These are phyloP conservation scores for Myxozyma udenii DNA, from an alignment of 805 yeast species.

Conservation along the genomic window DNA sequence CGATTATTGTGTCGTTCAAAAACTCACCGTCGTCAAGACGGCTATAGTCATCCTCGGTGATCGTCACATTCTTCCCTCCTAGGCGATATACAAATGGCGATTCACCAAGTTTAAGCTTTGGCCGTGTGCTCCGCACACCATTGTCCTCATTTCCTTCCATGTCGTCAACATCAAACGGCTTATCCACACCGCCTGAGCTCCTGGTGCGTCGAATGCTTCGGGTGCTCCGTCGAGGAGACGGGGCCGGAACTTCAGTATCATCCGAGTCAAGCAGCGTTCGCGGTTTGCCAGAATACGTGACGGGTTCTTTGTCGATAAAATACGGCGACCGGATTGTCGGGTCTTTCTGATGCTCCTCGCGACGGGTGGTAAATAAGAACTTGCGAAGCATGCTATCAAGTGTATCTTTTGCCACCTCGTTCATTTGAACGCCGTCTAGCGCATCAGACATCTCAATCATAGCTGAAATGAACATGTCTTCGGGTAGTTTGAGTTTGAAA, in stretches of 20 bases:
- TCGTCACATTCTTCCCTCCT: conserved; percentile 54
- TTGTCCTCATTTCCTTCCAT: not conserved
- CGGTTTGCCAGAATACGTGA: too few species aligned
- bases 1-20: conserved; percentile 86
- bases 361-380: too few species aligned
- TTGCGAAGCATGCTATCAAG: too few species aligned
- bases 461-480: conserved; percentile 1
- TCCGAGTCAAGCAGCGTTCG: too few species aligned
- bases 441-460: not conserved
- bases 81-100: conserved; percentile 39
- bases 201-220: too few species aligned
- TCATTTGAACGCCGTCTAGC: conserved; percentile 1
- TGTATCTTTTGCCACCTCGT: conserved; percentile 8
- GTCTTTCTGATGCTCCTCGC: not conserved
- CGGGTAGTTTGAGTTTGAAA: conserved; percentile 4
- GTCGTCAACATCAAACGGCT: not conserved
- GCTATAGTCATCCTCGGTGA: conserved; percentile 68
- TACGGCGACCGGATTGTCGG: too few species aligned
- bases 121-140: conserved; percentile 7
- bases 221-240: too few species aligned
- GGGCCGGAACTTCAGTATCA: too few species aligned
- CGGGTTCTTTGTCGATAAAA: too few species aligned
- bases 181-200: not conserved
- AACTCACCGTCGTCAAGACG: conserved; percentile 78
- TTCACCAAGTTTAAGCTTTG: conserved; percentile 16